These are phyloP conservation scores for Coemansia sp. DNA, from an alignment of 192 early-diverging fungal genomes.

Conservation along the genomic window DNA sequence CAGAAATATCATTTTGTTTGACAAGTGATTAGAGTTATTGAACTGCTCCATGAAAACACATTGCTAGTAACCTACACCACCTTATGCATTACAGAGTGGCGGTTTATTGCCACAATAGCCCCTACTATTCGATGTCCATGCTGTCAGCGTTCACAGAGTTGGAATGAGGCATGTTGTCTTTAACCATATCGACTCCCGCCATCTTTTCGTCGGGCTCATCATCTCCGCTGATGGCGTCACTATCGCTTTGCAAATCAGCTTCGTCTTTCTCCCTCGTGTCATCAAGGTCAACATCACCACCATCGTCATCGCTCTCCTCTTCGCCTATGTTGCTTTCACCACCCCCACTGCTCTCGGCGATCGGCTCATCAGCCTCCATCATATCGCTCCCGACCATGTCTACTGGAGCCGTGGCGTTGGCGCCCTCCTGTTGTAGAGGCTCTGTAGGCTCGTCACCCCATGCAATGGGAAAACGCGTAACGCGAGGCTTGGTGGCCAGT, in stretches of 20 bases:
- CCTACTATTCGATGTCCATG: constrained; percentile 34
- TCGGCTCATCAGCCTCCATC: constrained; percentile 10
- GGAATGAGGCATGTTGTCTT: background rate
- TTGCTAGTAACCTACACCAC: background rate
- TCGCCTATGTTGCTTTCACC: constrained; percentile 21
- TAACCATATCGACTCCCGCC: constrained; percentile 11
- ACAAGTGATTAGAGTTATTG: background rate
- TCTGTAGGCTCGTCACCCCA: background rate
- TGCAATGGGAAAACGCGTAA: constrained; percentile 59
- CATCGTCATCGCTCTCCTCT: constrained; percentile 31
- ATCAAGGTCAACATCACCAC: constrained; percentile 29
- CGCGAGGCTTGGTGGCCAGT: constrained; percentile 90
- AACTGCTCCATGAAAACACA: background rate
- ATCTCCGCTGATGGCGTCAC: constrained; percentile 9
- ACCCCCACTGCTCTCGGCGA: constrained; percentile 12
- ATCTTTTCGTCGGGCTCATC: constrained; percentile 20
- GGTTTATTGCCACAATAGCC: background rate
- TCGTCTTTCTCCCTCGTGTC: constrained; percentile 29
- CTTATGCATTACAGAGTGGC: too few relatives aligned
- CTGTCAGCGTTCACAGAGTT: background rate
- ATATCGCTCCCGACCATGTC: constrained; percentile 12
- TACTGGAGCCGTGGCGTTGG: background rate
- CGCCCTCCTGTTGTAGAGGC: background rate
- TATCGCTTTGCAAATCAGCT: constrained; percentile 18
- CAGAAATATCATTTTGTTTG: background rate